A percentile compares a stretch with the other conserved stretches of the same genome.
Evolutionary conservation across 306 rosid genomes (phyloP).

Genomic region (Citrullus amarus): DNA sequence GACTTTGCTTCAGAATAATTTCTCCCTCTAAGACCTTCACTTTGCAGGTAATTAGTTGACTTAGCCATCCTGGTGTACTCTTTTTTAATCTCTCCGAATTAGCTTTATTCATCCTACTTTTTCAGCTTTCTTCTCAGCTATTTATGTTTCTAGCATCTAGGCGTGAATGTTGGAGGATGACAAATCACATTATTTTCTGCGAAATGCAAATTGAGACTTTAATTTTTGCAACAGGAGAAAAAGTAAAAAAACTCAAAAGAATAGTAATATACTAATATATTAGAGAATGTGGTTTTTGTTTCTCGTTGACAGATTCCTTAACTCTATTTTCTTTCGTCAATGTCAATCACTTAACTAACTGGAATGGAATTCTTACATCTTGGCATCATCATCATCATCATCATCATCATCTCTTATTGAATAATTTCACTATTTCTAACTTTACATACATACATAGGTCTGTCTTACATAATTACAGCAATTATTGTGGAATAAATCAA

Average conservation of each 20-base stretch:
- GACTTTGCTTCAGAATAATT: conserved; percentile 93
- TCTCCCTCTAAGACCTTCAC: conserved; percentile 77
- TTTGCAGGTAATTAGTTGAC: conserved; percentile 60
- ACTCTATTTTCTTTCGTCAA: background rate
- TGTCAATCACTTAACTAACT: background rate
- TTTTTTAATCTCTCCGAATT: background rate
- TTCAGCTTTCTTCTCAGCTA: background rate
- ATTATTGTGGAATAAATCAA: too few species aligned
- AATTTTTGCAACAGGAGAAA: too few species aligned
- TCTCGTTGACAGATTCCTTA: background rate
- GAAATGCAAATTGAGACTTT: too few species aligned
- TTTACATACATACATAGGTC: too few species aligned
- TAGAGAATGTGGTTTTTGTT: background rate
- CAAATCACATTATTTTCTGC: too few species aligned
- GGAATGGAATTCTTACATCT: background rate
- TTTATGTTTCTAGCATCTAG: background rate
- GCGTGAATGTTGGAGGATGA: background rate
- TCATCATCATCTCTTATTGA: too few species aligned
- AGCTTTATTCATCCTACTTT: background rate
- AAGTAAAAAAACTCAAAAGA: too few species aligned
- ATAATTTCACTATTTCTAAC: too few species aligned
- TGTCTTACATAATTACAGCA: too few species aligned
- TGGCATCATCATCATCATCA: background rate
- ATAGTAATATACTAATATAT: too few species aligned
- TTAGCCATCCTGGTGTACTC: background rate